Evolutionary conservation across 306 rosid species (phyloP).

Genomic region (Cucumis cinereus): DNA sequence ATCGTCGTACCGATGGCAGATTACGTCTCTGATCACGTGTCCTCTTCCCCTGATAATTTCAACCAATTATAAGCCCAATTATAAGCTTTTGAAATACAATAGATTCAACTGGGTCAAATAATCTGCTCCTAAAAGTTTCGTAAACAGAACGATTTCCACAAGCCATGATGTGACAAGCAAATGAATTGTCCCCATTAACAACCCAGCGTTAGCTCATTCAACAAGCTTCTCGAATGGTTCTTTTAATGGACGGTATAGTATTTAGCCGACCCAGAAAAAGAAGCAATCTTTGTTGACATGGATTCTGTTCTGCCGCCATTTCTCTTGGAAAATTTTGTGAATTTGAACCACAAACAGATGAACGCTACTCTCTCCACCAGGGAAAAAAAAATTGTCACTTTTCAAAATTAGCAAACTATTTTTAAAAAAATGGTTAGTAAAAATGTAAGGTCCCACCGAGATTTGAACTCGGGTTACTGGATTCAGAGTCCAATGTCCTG

Average conservation of each 20-base stretch:
- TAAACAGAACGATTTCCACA: not conserved
- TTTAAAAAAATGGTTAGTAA: not conserved
- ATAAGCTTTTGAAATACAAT: not conserved
- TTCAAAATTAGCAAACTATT: too few relatives aligned
- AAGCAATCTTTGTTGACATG: not conserved
- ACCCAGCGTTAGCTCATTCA: not conserved
- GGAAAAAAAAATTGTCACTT: too few relatives aligned
- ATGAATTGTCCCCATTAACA: not conserved
- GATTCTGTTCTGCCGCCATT: not conserved
- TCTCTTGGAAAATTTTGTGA: not conserved
- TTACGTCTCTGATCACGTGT: not conserved
- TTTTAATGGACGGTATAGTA: not conserved
- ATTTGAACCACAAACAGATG: not conserved
- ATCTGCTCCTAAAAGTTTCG: not conserved
- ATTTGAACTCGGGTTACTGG: slow-evolving; percentile 36
- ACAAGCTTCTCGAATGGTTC: not conserved
- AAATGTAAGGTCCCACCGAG: slow-evolving; percentile 11
- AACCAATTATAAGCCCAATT: not conserved
- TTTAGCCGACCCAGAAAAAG: not conserved
- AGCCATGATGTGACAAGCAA: slow-evolving; percentile 1
- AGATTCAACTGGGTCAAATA: not conserved
- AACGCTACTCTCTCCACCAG: not conserved
- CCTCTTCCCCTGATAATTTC: not conserved
- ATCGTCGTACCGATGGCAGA: not conserved
- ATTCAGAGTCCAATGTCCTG: slow-evolving; percentile 43